A percentile compares a stretch with the other conserved stretches of the same genome.
phyloP scores from a whole-genome alignment of 208 protist species.

The Porcisia hertigi region DNA sequence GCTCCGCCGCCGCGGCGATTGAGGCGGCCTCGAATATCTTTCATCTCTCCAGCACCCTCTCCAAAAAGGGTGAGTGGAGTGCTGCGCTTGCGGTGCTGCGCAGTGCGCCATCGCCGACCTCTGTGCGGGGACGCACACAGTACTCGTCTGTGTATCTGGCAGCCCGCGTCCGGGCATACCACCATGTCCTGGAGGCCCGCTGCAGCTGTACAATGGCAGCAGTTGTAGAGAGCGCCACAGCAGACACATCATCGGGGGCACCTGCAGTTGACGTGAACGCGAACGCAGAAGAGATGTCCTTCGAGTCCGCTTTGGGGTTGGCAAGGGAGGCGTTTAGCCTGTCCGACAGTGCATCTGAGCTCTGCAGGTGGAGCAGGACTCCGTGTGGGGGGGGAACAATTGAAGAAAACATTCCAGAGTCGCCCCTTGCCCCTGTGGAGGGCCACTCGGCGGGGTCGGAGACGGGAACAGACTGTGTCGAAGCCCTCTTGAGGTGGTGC shows the following conservation, averaged over 20 bases:
- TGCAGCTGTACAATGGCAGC: conserved; percentile 1
- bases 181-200: conserved; percentile 13
- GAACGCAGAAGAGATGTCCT: background rate
- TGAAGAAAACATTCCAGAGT: background rate
- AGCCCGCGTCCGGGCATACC: conserved; percentile 21
- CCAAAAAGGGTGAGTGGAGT: conserved; percentile 5
- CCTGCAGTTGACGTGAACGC: background rate
- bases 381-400: background rate
- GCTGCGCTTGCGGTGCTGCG: conserved; percentile 20
- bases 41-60: conserved; percentile 15
- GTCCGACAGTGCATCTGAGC: background rate
- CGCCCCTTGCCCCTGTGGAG: background rate
- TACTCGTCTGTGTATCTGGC: conserved; percentile 21
- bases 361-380: background rate
- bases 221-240: background rate
- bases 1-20: background rate
- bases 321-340: conserved; percentile 2
- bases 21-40: background rate
- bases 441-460: background rate
- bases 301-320: background rate
- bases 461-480: background rate
- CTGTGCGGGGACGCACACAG: background rate
- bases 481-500: conserved; percentile 6
- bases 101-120: background rate
- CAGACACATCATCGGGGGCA: background rate